These are phyloP conservation scores for Ascochyta koolunga DNA, from an alignment of 2,329 filamentous ascomycete species.

Conservation along the genomic window DNA sequence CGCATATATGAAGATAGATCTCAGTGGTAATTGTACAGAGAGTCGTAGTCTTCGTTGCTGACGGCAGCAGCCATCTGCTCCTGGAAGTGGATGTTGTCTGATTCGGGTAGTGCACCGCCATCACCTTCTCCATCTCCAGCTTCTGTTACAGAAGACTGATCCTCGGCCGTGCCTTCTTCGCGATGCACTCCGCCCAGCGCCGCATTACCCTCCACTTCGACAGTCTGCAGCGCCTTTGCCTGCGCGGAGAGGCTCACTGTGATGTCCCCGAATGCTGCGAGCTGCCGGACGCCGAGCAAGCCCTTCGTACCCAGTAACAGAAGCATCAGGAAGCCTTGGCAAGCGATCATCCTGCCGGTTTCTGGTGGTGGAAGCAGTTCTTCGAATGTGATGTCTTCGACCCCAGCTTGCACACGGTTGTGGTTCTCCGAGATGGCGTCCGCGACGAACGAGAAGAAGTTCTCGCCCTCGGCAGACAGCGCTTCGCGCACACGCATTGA, in stretches of 20 bases:
- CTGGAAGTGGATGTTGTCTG: slow-evolving; percentile 28
- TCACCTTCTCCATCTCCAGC: slow-evolving; percentile 1
- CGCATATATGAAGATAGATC: background rate
- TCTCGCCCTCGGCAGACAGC: slow-evolving; percentile 64
- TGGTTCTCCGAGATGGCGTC: slow-evolving; percentile 52
- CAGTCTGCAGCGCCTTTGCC: slow-evolving; percentile 23
- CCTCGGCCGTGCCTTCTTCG: background rate
- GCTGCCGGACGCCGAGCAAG: slow-evolving; percentile 67
- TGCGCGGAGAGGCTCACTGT: slow-evolving; percentile 32
- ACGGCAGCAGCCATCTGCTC: slow-evolving; percentile 28
- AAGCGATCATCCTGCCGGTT: slow-evolving; percentile 66
- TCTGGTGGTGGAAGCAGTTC: slow-evolving; percentile 66
- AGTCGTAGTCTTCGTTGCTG: slow-evolving; percentile 25
- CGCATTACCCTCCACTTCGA: slow-evolving; percentile 17
- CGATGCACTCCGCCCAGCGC: background rate
- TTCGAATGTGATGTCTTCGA: slow-evolving; percentile 66
- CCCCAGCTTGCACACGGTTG: slow-evolving; percentile 17
- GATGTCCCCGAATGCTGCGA: slow-evolving; percentile 51
- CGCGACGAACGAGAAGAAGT: slow-evolving; percentile 67
- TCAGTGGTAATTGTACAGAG: slow-evolving; percentile 30
- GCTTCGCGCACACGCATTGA: slow-evolving; percentile 56
- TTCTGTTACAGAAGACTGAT: slow-evolving; percentile 2
- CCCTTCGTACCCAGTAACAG: slow-evolving; percentile 61
- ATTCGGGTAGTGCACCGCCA: slow-evolving; percentile 2
- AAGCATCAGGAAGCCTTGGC: slow-evolving; percentile 55